Evolutionary conservation across 2,329 filamentous ascomycete species (phyloP).

Genomic region (Penicillium fuscoglaucum): DNA sequence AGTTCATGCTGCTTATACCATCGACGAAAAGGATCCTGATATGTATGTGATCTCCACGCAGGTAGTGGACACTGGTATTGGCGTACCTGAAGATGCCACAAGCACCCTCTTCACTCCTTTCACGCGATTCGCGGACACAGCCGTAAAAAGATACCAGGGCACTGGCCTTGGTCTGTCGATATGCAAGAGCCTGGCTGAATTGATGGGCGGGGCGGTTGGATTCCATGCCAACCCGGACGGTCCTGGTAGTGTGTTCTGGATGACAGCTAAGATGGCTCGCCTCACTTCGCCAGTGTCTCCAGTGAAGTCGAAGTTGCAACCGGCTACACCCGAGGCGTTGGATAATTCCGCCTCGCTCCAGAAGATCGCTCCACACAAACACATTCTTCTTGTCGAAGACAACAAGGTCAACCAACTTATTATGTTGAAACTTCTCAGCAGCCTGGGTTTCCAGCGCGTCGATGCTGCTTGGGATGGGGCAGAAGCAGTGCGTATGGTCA

Average conservation of each 20-base stretch:
- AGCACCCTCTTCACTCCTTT: conserved; percentile 58
- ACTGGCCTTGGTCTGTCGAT: conserved; percentile 60
- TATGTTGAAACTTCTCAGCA: conserved; percentile 40
- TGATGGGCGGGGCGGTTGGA: conserved; percentile 58
- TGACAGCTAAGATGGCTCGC: conserved; percentile 48
- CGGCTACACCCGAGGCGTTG: neutral
- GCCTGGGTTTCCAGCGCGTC: conserved; percentile 45
- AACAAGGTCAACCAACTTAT: conserved; percentile 47
- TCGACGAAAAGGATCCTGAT: conserved; percentile 42
- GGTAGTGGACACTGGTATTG: conserved; percentile 58
- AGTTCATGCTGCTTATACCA: conserved; percentile 44
- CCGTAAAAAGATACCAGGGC: conserved; percentile 56
- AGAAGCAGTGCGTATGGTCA: conserved; percentile 47
- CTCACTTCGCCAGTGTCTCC: conserved; percentile 34
- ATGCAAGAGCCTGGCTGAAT: conserved; percentile 56
- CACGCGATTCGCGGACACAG: conserved; percentile 55
- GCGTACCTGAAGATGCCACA: conserved; percentile 49
- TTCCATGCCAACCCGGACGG: conserved; percentile 48
- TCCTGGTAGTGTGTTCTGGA: conserved; percentile 55
- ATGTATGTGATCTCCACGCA: conserved; percentile 53
- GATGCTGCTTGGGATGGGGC: conserved; percentile 47
- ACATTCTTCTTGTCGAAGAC: conserved; percentile 45
- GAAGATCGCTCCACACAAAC: conserved; percentile 43
- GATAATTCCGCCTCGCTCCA: conserved; percentile 35
- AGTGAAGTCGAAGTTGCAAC: conserved; percentile 28